Conservation (phyloP, 192 early-diverging fungal genomes). For the Coemansia sp. region DNA sequence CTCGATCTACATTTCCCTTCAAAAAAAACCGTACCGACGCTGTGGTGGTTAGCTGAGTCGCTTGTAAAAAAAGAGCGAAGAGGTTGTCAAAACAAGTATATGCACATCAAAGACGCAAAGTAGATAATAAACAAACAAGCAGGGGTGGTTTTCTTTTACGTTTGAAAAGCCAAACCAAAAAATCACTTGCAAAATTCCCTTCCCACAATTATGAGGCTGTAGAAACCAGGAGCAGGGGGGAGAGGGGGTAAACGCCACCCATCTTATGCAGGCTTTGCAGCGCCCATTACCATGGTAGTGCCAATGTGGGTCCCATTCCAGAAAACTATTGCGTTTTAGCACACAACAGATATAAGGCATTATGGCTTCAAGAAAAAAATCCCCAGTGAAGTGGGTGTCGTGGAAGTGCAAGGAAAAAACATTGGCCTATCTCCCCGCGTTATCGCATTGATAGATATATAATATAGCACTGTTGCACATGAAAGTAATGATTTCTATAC, state of each 20-base stretch:
- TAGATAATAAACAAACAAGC: background rate
- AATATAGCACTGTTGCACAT: background rate
- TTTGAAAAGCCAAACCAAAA: background rate
- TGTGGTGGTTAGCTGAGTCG: no score
- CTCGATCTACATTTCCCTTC: conserved; percentile 32
- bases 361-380: no score
- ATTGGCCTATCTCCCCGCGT: no score
- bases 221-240: background rate
- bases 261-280: background rate
- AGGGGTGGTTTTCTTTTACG: background rate
- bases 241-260: background rate
- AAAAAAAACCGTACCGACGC: conserved; percentile 1
- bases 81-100: background rate
- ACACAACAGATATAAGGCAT: background rate
- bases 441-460: no score
- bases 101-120: background rate
- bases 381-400: no score
- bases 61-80: no score
- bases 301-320: background rate
- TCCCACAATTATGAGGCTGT: background rate
- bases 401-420: no score
- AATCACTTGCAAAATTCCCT: background rate
- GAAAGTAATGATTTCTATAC: conserved; percentile 2
- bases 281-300: conserved; percentile 21
- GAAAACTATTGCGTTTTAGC: no score